Evolutionary conservation across 139 green algal genomes (phyloP).

Genomic region (Chloropicon primus): DNA sequence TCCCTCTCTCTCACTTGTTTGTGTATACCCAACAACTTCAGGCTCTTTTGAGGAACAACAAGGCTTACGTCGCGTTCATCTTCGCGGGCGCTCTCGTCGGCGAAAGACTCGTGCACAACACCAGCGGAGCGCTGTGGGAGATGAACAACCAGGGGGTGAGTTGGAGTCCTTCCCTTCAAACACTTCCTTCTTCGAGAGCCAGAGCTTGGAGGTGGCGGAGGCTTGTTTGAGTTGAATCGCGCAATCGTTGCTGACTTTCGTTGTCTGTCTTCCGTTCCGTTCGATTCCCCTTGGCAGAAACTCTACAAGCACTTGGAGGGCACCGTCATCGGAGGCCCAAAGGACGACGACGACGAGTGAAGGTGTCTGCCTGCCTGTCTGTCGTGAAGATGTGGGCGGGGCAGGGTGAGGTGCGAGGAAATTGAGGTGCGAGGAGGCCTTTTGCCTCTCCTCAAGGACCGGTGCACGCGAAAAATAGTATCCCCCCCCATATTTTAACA

Average conservation of each 20-base stretch:
- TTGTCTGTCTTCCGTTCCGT: not conserved
- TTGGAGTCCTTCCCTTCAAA: not conserved
- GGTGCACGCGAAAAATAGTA: no score
- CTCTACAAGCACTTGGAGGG: not conserved
- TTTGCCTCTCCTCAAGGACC: no score
- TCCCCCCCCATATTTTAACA: no score
- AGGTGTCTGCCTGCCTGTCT: no score
- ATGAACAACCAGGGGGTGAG: not conserved
- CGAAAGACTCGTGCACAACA: constrained; percentile 1
- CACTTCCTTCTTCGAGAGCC: no score
- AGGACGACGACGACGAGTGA: not conserved
- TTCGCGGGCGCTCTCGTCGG: constrained; percentile 7
- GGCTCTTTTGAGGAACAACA: constrained; percentile 3
- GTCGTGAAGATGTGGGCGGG: no score
- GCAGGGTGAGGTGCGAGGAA: no score
- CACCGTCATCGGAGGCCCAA: not conserved
- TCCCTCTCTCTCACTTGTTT: no score
- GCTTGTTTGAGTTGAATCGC: no score
- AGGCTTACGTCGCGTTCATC: constrained; percentile 9
- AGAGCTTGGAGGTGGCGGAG: no score
- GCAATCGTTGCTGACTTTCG: not conserved
- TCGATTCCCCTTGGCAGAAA: not conserved
- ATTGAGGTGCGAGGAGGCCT: no score
- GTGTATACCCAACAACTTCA: no score
- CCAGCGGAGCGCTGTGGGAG: not conserved